Percentiles rank a stretch among this genome's conserved stretches.
Evolutionary conservation across 2,329 filamentous ascomycete species (phyloP).

Genomic region (Colletotrichum liriopes): DNA sequence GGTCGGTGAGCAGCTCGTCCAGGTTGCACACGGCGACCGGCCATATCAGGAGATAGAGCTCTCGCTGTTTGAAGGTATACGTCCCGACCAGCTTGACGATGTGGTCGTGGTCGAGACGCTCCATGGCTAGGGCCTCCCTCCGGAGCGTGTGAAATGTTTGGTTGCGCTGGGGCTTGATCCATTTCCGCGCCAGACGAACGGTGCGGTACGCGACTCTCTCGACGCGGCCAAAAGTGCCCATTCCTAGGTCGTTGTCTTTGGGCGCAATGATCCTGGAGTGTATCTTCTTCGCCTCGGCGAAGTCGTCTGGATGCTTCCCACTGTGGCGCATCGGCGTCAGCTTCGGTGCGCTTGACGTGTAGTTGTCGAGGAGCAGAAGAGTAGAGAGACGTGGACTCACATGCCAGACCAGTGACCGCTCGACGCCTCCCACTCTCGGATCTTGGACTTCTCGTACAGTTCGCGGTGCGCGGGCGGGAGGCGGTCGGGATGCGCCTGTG

Average conservation of each 20-base stretch:
- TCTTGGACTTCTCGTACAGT: slow-evolving; percentile 46
- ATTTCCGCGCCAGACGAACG: slow-evolving; percentile 63
- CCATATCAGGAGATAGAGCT: slow-evolving; percentile 64
- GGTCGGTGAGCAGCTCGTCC: slow-evolving; percentile 58
- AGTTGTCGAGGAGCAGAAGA: background rate
- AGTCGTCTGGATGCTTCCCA: slow-evolving; percentile 50
- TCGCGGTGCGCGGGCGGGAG: slow-evolving; percentile 47
- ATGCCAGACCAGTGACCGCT: slow-evolving; percentile 49
- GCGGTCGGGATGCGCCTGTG: slow-evolving; percentile 46
- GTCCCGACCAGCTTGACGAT: slow-evolving; percentile 64
- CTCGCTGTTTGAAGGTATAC: slow-evolving; percentile 58
- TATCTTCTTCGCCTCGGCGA: slow-evolving; percentile 49
- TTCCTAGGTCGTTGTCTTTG: slow-evolving; percentile 55
- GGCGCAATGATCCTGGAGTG: slow-evolving; percentile 47
- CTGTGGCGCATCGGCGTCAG: slow-evolving; percentile 38
- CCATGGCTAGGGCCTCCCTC: slow-evolving; percentile 64
- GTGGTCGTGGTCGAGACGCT: slow-evolving; percentile 63
- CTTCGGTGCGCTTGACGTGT: background rate
- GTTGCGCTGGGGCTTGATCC: slow-evolving; percentile 55
- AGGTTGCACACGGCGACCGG: slow-evolving; percentile 65
- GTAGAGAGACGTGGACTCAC: slow-evolving; percentile 38
- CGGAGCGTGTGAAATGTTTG: slow-evolving; percentile 59
- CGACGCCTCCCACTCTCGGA: slow-evolving; percentile 48
- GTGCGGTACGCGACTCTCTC: slow-evolving; percentile 59
- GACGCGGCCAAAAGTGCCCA: slow-evolving; percentile 61